Conservation (phyloP, 306 rosid species). For the Ceratonia siliqua region DNA sequence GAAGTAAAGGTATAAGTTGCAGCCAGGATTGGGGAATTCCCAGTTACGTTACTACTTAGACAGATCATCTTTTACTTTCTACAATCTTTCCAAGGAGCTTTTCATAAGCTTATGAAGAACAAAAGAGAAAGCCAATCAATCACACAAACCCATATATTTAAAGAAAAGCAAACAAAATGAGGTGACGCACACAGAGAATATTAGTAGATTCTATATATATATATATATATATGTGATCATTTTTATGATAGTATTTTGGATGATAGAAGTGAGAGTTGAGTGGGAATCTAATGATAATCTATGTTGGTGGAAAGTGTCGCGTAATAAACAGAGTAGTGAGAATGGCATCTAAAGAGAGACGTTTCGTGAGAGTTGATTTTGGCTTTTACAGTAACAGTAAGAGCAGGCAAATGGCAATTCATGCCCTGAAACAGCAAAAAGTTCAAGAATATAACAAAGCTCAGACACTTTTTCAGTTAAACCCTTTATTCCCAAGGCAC, state of each 20-base stretch:
- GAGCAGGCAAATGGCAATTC: too few relatives aligned
- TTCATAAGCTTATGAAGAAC: neutral
- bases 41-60: neutral
- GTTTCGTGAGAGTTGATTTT: conserved; percentile 10
- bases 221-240: too few relatives aligned
- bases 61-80: conserved; percentile 41
- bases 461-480: neutral
- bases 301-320: neutral
- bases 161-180: too few relatives aligned
- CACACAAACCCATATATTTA: too few relatives aligned
- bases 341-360: neutral
- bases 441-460: neutral
- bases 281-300: conserved; percentile 23
- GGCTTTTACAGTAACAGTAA: too few relatives aligned
- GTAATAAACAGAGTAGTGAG: neutral
- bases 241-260: too few relatives aligned
- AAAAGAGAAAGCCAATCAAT: neutral
- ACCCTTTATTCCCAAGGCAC: too few relatives aligned
- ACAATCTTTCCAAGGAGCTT: conserved; percentile 16
- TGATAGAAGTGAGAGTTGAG: conserved; percentile 2
- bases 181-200: too few relatives aligned
- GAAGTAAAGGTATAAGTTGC: conserved; percentile 31
- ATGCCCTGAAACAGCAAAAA: too few relatives aligned
- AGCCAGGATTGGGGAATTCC: neutral
- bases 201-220: too few relatives aligned